These are phyloP conservation scores for Hibiscus syriacus DNA, from an alignment of 345 rosid genomes.

Conservation along the genomic window DNA sequence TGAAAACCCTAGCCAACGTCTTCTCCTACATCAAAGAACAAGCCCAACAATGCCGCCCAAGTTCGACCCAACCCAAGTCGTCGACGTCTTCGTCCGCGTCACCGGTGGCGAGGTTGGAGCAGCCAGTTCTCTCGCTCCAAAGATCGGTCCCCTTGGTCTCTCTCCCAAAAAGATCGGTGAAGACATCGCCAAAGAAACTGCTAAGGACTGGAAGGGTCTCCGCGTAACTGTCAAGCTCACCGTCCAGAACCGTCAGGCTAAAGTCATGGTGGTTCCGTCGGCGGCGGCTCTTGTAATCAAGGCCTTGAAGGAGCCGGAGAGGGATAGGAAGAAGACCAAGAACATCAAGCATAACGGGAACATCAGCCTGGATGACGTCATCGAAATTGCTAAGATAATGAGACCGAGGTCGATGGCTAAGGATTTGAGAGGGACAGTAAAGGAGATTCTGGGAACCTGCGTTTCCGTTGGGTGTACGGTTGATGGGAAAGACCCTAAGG, in stretches of 20 bases:
- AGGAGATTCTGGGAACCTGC: slow-evolving; percentile 58
- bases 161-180: slow-evolving; percentile 40
- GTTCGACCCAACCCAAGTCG: slow-evolving; percentile 53
- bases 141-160: slow-evolving; percentile 43
- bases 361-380: too few relatives aligned
- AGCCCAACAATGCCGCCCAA: too few relatives aligned
- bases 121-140: slow-evolving; percentile 47
- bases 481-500: too few relatives aligned
- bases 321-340: too few relatives aligned
- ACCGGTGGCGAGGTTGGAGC: slow-evolving; percentile 74
- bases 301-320: slow-evolving; percentile 57
- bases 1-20: slow-evolving; percentile 3
- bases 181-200: too few relatives aligned
- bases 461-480: slow-evolving; percentile 58
- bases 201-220: too few relatives aligned
- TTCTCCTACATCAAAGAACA: not conserved
- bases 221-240: too few relatives aligned
- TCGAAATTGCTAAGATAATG: too few relatives aligned
- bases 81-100: slow-evolving; percentile 58
- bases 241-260: slow-evolving; percentile 62
- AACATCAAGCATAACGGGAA: too few relatives aligned
- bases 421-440: too few relatives aligned
- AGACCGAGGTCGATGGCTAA: too few relatives aligned
- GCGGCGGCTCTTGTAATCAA: slow-evolving; percentile 59
- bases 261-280: slow-evolving; percentile 55